Evolutionary conservation across 2,329 filamentous ascomycete species (phyloP), one percentile per base, ranked within the genome.

Genomic region (Rhynchosporium agropyri): DNA sequence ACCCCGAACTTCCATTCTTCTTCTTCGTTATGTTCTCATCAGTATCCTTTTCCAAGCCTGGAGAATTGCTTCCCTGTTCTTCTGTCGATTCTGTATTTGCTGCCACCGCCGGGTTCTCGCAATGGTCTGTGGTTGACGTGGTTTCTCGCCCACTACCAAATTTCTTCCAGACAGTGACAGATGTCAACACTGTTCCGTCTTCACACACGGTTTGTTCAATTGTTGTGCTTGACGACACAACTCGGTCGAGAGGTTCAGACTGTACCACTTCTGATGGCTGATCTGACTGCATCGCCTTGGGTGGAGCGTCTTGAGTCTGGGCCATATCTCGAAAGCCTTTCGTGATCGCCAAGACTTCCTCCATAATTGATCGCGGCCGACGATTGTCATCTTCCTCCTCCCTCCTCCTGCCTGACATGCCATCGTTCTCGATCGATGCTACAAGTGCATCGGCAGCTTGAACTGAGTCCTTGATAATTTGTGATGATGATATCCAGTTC

Each of bases 171-270:
- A 71, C 63, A 3, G 67, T 65, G 4, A 72, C 65, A 13, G 48
- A 66, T 9, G 70, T 73, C 54, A 70, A 65, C 1, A 71, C 67
- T 4, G 68, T 68, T 3, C 70, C 70, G 54, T 73, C 71, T 45
- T 70, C 65, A 56, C 69, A 58, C 3, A 55, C 63, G n/a, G 60
- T 60, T 20, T 67, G 68, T n/a, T 66, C 62, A 9, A 67, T 66
- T 12, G 67, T 69, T 1, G 71, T 73, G 48, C 58, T 67, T 10
- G 68, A 66, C 7, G 70, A 67, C 9, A 71, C 61, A 6, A 73
- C 67, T 56, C 63, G 63, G 28, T 69, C 66, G 28, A 58, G n/a
- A 26, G 59, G 57, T 38, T 61, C 58, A n/a, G 28, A 9, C 42
- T 57, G 36, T 8, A n/a, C 36, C n/a, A 40, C 36, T 8, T 9